Conservation (phyloP, 2,329 filamentous ascomycete species). For the Annulohypoxylon truncatum region DNA sequence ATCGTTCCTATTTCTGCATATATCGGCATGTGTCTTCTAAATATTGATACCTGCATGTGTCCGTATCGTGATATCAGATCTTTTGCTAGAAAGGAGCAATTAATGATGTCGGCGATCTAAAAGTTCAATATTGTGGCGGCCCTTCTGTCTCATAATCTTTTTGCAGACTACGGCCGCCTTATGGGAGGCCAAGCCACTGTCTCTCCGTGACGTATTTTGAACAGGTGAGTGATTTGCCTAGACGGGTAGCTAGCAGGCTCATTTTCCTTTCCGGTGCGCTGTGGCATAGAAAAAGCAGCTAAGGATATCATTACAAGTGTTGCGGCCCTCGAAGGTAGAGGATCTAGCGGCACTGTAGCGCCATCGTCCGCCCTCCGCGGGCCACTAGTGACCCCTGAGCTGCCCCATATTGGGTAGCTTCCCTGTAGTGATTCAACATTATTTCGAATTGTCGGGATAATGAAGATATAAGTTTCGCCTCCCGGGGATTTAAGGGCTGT, state of each 20-base stretch:
- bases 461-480: background rate
- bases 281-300: constrained; percentile 49
- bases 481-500: background rate
- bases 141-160: background rate
- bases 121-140: constrained; percentile 18
- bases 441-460: background rate
- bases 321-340: background rate
- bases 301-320: background rate
- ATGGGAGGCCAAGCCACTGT: constrained; percentile 44
- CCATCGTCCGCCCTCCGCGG: background rate
- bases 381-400: background rate
- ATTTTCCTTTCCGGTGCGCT: constrained; percentile 43
- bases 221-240: constrained; percentile 36
- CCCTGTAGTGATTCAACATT: background rate
- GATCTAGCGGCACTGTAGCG: background rate
- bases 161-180: constrained; percentile 43
- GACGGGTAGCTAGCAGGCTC: constrained; percentile 47
- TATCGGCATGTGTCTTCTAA: background rate
- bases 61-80: background rate
- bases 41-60: constrained; percentile 2
- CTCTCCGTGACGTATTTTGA: constrained; percentile 24
- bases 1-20: background rate
- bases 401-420: background rate
- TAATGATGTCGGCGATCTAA: background rate
- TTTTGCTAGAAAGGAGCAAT: background rate